Evolutionary conservation across 2,329 filamentous ascomycete genomes (phyloP).

Genomic region (Pezicula radicicola): DNA sequence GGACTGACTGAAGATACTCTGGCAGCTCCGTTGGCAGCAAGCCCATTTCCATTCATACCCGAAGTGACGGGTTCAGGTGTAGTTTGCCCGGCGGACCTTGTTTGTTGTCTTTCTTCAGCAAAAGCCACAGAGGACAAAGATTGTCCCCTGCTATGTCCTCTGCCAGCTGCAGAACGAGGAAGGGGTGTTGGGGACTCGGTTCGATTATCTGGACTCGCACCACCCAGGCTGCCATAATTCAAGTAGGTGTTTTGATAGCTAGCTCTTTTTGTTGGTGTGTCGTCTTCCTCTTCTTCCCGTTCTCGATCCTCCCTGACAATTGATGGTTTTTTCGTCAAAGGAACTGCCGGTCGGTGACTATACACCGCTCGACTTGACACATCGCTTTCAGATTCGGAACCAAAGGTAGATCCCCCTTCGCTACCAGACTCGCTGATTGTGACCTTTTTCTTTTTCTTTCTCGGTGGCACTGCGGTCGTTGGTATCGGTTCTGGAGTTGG

Average conservation of each 20-base stretch:
- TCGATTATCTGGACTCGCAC: conserved; percentile 6
- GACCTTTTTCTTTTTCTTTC: conserved; percentile 21
- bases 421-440: conserved; percentile 20
- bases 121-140: conserved; percentile 16
- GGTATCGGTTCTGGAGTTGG: background rate
- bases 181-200: conserved; percentile 22
- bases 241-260: conserved; percentile 3
- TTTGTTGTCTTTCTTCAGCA: conserved; percentile 15
- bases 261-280: conserved; percentile 11
- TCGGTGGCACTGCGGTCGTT: conserved; percentile 9
- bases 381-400: conserved; percentile 28
- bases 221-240: conserved; percentile 4
- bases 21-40: conserved; percentile 20
- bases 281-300: conserved; percentile 33
- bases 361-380: conserved; percentile 7
- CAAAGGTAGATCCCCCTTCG: conserved; percentile 20
- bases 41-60: conserved; percentile 10
- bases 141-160: conserved; percentile 20
- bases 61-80: conserved; percentile 7
- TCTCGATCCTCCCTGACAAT: conserved; percentile 44
- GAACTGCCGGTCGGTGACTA: conserved; percentile 16
- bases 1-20: conserved; percentile 52
- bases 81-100: conserved; percentile 20
- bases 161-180: conserved; percentile 19
- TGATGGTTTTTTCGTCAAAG: conserved; percentile 38